phyloP scores from a whole-genome alignment of 179 eudicot species.

The Drosera spatulata region DNA sequence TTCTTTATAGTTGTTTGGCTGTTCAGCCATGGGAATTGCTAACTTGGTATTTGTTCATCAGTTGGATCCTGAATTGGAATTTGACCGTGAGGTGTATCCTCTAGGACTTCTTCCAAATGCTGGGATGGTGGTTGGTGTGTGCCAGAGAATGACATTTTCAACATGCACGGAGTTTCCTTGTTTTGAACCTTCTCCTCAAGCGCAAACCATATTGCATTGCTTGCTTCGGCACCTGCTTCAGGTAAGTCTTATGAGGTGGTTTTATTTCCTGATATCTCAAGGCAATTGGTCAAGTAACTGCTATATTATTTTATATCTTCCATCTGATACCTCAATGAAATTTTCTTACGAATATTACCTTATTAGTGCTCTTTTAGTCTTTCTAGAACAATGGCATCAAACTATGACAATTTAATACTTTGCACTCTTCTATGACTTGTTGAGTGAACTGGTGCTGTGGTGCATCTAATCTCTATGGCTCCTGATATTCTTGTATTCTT shows the following conservation, averaged over 20 bases:
- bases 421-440: too few relatives aligned
- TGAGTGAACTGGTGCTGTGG: too few relatives aligned
- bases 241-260: conserved; percentile 26
- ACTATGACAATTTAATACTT: too few relatives aligned
- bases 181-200: conserved; percentile 97
- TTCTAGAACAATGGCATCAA: too few relatives aligned
- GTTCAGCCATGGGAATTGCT: conserved; percentile 7
- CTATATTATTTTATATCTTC: too few relatives aligned
- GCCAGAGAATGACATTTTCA: conserved; percentile 92
- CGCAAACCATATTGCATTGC: conserved; percentile 94
- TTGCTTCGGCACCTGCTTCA: conserved; percentile 92
- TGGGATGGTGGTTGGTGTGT: conserved; percentile 89
- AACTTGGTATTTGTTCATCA: conserved; percentile 19
- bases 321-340: too few relatives aligned
- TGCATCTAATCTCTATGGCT: neutral
- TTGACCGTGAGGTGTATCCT: conserved; percentile 97
- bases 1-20: neutral
- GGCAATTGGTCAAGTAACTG: too few relatives aligned
- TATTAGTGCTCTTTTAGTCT: too few relatives aligned
- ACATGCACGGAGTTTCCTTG: conserved; percentile 96
- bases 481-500: neutral
- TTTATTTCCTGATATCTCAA: neutral
- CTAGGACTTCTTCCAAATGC: conserved; percentile 98
- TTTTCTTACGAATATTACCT: too few relatives aligned
- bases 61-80: conserved; percentile 99